Percentiles rank a stretch among this genome's conserved stretches.
Conservation (phyloP, 176 grass and related monocot genomes). For the Carex parvula region DNA sequence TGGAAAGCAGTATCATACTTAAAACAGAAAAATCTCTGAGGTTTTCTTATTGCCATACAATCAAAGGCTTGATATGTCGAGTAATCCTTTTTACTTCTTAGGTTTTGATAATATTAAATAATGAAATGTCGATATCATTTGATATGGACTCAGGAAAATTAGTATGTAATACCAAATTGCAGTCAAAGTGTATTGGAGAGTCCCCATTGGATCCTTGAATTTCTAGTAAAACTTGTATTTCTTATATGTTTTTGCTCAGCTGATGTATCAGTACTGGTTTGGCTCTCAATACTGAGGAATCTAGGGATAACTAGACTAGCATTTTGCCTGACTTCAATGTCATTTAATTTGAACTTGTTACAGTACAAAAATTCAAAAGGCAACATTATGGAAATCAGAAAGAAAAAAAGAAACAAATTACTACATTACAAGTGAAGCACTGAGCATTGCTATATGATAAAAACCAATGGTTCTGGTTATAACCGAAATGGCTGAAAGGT, state of each 20-base stretch:
- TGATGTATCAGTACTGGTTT: not conserved
- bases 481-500: not conserved
- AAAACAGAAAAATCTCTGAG: not conserved
- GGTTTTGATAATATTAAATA: not conserved
- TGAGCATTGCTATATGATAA: not conserved
- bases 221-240: not conserved
- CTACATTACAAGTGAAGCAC: not conserved
- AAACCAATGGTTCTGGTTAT: not conserved
- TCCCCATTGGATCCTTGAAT: not conserved
- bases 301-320: not conserved
- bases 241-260: not conserved
- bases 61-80: constrained; percentile 23
- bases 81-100: not conserved
- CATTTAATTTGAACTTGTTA: not conserved
- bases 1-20: not conserved
- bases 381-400: not conserved
- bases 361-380: not conserved
- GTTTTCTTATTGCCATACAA: not conserved
- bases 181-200: not conserved
- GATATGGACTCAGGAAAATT: not conserved
- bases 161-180: not conserved
- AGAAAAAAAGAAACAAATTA: not conserved
- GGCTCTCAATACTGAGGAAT: not conserved
- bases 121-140: not conserved
- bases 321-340: not conserved